A percentile compares a stretch with the other conserved stretches of the same genome.
phyloP scores from a whole-genome alignment of 2,329 filamentous ascomycete species.

The Arthrocladium fulminans region DNA sequence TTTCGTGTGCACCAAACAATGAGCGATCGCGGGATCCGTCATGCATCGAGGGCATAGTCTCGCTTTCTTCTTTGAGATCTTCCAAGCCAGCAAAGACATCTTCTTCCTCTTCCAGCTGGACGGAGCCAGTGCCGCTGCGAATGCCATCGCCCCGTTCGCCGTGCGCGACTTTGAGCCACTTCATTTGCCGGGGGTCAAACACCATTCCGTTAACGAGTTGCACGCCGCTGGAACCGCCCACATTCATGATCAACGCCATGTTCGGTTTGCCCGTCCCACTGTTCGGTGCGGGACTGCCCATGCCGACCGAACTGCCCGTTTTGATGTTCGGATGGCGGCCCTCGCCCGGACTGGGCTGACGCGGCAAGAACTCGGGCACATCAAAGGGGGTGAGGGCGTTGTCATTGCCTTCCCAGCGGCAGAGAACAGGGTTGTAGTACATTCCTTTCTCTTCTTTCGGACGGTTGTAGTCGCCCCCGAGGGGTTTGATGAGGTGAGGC shows the following conservation, averaged over 20 bases:
- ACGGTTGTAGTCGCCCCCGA: slow-evolving; percentile 62
- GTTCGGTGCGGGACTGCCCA: slow-evolving; percentile 26
- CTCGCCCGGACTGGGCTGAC: slow-evolving; percentile 16
- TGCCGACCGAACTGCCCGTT: slow-evolving; percentile 20
- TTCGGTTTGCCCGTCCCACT: slow-evolving; percentile 15
- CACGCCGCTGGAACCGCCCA: slow-evolving; percentile 67
- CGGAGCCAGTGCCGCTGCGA: slow-evolving; percentile 34
- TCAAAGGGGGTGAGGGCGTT: slow-evolving; percentile 75
- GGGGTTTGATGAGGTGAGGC: slow-evolving; percentile 80
- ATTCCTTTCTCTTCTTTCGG: slow-evolving; percentile 91
- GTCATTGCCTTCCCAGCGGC: slow-evolving; percentile 94
- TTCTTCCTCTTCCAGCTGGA: slow-evolving; percentile 74
- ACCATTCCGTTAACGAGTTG: slow-evolving; percentile 98
- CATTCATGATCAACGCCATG: slow-evolving; percentile 76
- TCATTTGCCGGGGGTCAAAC: slow-evolving; percentile 94
- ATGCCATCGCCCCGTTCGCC: slow-evolving; percentile 13
- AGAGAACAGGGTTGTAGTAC: slow-evolving; percentile 83
- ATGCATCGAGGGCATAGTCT: slow-evolving; percentile 7
- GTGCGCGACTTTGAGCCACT: slow-evolving; percentile 72
- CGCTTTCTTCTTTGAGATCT: slow-evolving; percentile 64
- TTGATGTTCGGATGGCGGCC: slow-evolving; percentile 13
- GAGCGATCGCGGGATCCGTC: slow-evolving; percentile 2
- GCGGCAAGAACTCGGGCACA: slow-evolving; percentile 34
- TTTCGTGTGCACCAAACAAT: not conserved
- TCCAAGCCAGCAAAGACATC: slow-evolving; percentile 94